Conservation (phyloP, 2,329 filamentous ascomycete genomes). For the Raffaelea albimanens region DNA sequence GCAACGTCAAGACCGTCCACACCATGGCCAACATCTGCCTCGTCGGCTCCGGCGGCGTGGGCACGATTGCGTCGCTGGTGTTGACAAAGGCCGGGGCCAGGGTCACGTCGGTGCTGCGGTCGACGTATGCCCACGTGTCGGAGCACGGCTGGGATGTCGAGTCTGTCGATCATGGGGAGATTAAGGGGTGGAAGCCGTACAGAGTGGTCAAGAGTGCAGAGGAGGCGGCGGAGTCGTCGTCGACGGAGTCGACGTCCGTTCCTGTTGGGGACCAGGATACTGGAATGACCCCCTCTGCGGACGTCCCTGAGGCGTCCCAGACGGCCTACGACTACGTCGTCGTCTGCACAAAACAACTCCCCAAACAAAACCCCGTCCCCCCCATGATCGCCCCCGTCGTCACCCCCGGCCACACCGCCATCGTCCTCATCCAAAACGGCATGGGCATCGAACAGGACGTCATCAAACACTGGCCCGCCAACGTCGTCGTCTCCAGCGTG, state of each 20-base stretch:
- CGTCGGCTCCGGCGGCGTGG: conserved; percentile 10
- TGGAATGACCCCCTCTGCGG: no score
- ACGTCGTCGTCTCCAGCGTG: conserved; percentile 11
- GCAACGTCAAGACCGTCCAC: no score
- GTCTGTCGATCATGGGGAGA: conserved; percentile 10
- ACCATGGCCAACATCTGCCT: conserved; percentile 8
- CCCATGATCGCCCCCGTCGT: conserved; percentile 8
- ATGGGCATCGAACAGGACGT: conserved; percentile 12
- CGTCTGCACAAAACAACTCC: conserved; percentile 13
- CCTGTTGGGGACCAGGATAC: no score
- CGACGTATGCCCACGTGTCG: conserved; percentile 8
- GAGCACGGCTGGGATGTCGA: conserved; percentile 11
- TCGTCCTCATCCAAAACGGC: conserved; percentile 13
- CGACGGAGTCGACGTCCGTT: no score
- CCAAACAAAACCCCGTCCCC: conserved; percentile 4
- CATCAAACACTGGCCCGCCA: conserved; percentile 7
- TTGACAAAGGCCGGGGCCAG: conserved; percentile 9
- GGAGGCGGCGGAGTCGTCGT: neutral
- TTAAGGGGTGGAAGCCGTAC: conserved; percentile 8
- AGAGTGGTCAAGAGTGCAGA: conserved; percentile 7
- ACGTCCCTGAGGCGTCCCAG: neutral
- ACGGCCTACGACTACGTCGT: conserved; percentile 11
- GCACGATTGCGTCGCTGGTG: conserved; percentile 12
- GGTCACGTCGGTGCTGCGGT: conserved; percentile 12
- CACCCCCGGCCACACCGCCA: conserved; percentile 4